Base-by-base conservation (phyloP, 768 basidiomycete genomes). In the Gautieria morchelliformis region DNA sequence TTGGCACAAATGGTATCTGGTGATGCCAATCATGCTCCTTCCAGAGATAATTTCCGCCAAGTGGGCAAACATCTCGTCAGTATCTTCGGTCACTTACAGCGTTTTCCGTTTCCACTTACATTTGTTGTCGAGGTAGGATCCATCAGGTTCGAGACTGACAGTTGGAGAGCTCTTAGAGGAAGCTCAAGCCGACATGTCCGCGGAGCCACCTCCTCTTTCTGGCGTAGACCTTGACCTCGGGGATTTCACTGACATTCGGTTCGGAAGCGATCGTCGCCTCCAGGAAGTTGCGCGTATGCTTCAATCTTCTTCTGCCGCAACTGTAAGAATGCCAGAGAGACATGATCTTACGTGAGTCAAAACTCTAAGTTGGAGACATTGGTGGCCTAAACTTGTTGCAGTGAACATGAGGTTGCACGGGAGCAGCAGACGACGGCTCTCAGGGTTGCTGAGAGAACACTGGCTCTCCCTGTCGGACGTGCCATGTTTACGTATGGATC, bases 221-320 rank as follows among this genome's bases (percentile, higher is more conserved):
- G 88, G 88, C 0, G 84, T 88, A 9, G 88, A 90, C 56, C 70
- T 90, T 5, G 81, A 83, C 51, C 69, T 84, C 39, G 80, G 85
- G 48, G 84, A 87, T 50, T 87, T 89, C 70, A 81, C 88, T 0
- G 82, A 83, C 52, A 87, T 93, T 50, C 82, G 95, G 4, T 97
- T 97, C 65, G 89, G 89, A 7, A 83, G 89, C 60, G 96, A 99
- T 70, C 79, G 87, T 19, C 78, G 95, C 39, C 68, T 99, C 33
- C 89, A 93, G 46, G 96, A 99, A 67, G 93, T 95, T 4, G 85
- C 87, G 12, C 80, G 92, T 1, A 89, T 98, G 81, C 70, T 99
- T 17, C 90, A 88, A 61, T 95, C 91, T 0, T 88, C 89, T 1
- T 73, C 72, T 2, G 69, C 88, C 17, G 78, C 87, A 0, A 78